Evolutionary conservation across 805 yeast genomes (phyloP).

Genomic region (Saturnispora diversa): DNA sequence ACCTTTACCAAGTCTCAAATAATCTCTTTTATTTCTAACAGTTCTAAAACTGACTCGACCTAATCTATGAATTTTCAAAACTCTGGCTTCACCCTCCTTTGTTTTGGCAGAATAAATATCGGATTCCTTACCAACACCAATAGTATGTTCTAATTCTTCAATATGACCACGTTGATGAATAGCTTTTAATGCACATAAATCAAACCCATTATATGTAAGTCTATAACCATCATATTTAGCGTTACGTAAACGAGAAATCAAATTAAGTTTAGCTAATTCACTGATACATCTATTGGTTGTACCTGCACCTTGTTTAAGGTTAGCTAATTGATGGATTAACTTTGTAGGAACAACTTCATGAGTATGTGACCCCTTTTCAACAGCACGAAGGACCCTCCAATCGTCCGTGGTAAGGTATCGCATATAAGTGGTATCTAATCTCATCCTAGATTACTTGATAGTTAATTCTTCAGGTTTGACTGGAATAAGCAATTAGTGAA

Average conservation of each 20-base stretch:
- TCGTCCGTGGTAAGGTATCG: conserved; percentile 87
- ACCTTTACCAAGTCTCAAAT: conserved; percentile 64
- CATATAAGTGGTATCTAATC: conserved; percentile 89
- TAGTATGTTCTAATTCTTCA: conserved; percentile 73
- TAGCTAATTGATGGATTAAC: conserved; percentile 73
- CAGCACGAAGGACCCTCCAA: conserved; percentile 80
- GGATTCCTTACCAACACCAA: conserved; percentile 97
- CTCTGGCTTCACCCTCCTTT: conserved; percentile 51
- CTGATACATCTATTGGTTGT: conserved; percentile 73
- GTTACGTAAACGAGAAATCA: conserved; percentile 72
- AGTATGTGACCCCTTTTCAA: conserved; percentile 82
- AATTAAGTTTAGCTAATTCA: conserved; percentile 78
- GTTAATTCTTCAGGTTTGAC: not conserved
- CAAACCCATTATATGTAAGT: conserved; percentile 82
- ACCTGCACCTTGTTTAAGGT: conserved; percentile 57
- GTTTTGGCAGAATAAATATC: conserved; percentile 84
- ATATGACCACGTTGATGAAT: conserved; percentile 68
- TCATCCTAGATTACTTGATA: no score
- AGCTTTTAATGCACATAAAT: conserved; percentile 81
- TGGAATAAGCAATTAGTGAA: not conserved
- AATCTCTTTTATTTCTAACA: conserved; percentile 90
- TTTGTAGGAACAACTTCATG: conserved; percentile 93
- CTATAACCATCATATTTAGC: conserved; percentile 94
- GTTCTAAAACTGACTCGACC: conserved; percentile 92
- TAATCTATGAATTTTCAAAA: conserved; percentile 82